phyloP scores from a whole-genome alignment of 768 basidiomycete genomes.

The Agrocybe chaxingu region DNA sequence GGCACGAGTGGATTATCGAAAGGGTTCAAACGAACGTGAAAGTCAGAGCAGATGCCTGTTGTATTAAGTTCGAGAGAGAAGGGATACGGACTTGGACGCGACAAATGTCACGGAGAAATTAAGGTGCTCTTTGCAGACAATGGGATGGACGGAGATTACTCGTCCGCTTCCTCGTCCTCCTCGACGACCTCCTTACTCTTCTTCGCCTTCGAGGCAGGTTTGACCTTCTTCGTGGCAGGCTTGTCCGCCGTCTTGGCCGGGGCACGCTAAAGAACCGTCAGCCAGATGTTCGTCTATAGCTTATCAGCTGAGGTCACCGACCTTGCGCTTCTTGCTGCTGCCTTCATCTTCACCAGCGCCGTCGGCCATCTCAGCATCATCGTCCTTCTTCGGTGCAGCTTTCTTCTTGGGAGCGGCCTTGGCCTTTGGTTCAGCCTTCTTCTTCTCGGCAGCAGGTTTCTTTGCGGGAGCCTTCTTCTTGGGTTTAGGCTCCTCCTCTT shows the following conservation, averaged over 20 bases:
- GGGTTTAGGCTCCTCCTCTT: constrained; percentile 38
- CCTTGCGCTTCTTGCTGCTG: constrained; percentile 71
- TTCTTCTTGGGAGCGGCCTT: constrained; percentile 49
- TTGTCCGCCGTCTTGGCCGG: constrained; percentile 41
- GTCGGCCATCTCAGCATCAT: constrained; percentile 40
- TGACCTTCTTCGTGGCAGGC: constrained; percentile 44
- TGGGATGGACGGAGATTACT: not conserved
- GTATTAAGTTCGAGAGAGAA: too few species aligned
- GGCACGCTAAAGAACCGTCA: constrained; percentile 17
- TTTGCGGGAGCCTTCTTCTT: constrained; percentile 46
- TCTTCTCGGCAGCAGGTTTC: constrained; percentile 34
- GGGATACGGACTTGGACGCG: too few species aligned
- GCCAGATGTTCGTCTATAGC: not conserved
- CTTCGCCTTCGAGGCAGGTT: constrained; percentile 38
- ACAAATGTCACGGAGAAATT: too few species aligned
- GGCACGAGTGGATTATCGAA: too few species aligned
- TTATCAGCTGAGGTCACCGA: constrained; percentile 19
- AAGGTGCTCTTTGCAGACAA: too few species aligned
- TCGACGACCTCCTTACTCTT: constrained; percentile 50
- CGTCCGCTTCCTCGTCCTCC: constrained; percentile 38
- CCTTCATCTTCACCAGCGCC: constrained; percentile 42
- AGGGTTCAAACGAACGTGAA: too few species aligned
- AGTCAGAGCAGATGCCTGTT: too few species aligned
- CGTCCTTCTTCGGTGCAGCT: constrained; percentile 35
- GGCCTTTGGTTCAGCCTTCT: constrained; percentile 37